A percentile compares a stretch with the other conserved stretches of the same genome.
These are phyloP conservation scores for Acanthamoeba pearcei DNA, from an alignment of 208 protist genomes.

Conservation along the genomic window DNA sequence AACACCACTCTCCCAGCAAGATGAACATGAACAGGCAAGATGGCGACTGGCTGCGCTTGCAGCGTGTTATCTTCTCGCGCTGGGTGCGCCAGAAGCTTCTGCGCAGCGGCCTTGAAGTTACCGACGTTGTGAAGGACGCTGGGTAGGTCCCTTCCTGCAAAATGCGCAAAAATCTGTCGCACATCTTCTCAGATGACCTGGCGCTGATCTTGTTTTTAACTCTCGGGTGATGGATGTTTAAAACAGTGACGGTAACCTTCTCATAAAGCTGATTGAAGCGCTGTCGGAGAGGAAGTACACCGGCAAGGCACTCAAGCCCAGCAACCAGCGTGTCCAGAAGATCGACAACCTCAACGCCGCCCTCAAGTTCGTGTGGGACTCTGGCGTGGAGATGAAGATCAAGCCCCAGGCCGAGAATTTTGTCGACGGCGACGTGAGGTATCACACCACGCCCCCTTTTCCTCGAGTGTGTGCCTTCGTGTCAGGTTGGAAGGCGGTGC, in stretches of 20 bases:
- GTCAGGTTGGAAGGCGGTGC: background rate
- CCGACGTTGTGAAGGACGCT: slow-evolving; percentile 33
- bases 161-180: too few species aligned
- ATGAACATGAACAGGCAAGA: slow-evolving; percentile 19
- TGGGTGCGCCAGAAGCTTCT: slow-evolving; percentile 56
- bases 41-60: slow-evolving; percentile 25
- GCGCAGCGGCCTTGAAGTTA: background rate
- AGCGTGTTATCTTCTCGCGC: slow-evolving; percentile 25
- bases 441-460: background rate
- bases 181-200: too few species aligned
- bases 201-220: too few species aligned
- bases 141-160: background rate
- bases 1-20: background rate
- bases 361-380: slow-evolving; percentile 75
- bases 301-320: slow-evolving; percentile 45
- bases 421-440: slow-evolving; percentile 70
- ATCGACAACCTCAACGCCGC: slow-evolving; percentile 70
- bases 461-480: background rate
- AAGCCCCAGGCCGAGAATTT: slow-evolving; percentile 72
- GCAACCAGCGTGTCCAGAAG: slow-evolving; percentile 32
- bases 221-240: background rate
- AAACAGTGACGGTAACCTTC: background rate
- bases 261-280: slow-evolving; percentile 46
- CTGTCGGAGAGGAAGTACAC: slow-evolving; percentile 70
- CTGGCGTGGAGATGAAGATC: slow-evolving; percentile 72